Conservation (phyloP, 495 filamentous ascomycete species). For the Poronia punctata region DNA sequence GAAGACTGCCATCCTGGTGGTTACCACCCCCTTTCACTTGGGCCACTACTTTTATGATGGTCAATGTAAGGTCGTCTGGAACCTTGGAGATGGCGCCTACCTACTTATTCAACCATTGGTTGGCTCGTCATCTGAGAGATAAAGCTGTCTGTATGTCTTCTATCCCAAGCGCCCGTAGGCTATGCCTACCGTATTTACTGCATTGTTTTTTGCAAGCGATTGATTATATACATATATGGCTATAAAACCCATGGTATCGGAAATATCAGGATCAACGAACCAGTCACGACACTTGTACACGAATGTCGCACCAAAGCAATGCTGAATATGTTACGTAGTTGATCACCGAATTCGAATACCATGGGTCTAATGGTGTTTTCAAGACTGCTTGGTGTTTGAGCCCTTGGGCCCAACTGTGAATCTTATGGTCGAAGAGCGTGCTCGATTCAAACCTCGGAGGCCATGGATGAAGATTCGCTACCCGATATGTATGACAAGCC, state of each 20-base stretch:
- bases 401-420: conserved; percentile 38
- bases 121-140: conserved; percentile 31
- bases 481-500: conserved; percentile 35
- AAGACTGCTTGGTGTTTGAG: conserved; percentile 44
- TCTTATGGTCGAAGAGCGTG: conserved; percentile 28
- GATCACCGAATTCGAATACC: conserved; percentile 35
- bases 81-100: conserved; percentile 42
- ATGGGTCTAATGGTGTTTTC: conserved; percentile 43
- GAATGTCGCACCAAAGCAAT: conserved; percentile 7
- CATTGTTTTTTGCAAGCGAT: conserved; percentile 6
- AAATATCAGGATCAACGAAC: conserved; percentile 13
- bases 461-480: conserved; percentile 24
- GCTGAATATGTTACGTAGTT: conserved; percentile 24
- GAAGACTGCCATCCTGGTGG: conserved; percentile 31
- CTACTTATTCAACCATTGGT: conserved; percentile 50
- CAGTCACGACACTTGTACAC: conserved; percentile 23
- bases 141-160: conserved; percentile 7
- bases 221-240: conserved; percentile 28
- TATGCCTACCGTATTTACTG: conserved; percentile 9
- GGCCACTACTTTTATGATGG: conserved; percentile 30
- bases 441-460: conserved; percentile 16
- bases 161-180: conserved; percentile 16
- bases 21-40: conserved; percentile 39
- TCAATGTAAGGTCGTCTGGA: conserved; percentile 41
- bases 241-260: conserved; percentile 31